These are phyloP conservation scores for Gaultheria prostrata DNA, from an alignment of 148 eudicot genomes.

Conservation along the genomic window DNA sequence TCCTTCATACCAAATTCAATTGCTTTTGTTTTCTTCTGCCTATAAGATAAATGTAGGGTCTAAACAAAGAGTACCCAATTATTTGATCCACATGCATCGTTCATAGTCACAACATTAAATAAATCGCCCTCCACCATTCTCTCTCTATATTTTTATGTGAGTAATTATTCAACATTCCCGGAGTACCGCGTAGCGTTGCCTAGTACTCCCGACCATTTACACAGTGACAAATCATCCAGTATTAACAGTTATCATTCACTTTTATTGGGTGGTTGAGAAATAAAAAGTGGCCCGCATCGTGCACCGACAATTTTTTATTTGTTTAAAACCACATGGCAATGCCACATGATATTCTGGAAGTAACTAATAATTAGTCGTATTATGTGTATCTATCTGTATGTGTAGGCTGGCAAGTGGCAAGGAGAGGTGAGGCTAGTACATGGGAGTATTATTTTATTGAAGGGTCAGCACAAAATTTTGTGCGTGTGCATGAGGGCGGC, in stretches of 20 bases:
- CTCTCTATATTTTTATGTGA: neutral
- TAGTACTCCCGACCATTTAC: no score
- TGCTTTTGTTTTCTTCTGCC: slow-evolving; percentile 17
- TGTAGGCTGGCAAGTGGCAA: slow-evolving; percentile 13
- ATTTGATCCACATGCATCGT: slow-evolving; percentile 45
- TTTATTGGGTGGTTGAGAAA: no score
- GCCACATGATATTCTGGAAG: no score
- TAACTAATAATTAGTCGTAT: no score
- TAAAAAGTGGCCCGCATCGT: no score
- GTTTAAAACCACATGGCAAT: no score
- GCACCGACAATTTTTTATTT: no score
- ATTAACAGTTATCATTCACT: no score
- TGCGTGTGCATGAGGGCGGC: slow-evolving; percentile 36
- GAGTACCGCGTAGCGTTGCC: no score
- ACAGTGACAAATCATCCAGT: no score
- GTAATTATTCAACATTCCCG: no score
- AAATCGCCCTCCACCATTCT: neutral
- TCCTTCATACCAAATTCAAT: neutral
- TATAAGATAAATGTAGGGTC: slow-evolving; percentile 26
- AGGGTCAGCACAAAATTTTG: neutral
- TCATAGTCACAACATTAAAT: slow-evolving; percentile 11
- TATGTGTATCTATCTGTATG: neutral
- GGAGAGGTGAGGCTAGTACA: neutral
- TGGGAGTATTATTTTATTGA: neutral
- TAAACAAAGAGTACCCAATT: slow-evolving; percentile 23